Conservation (phyloP, 495 filamentous ascomycete species). For the Aspergillus campestris region DNA sequence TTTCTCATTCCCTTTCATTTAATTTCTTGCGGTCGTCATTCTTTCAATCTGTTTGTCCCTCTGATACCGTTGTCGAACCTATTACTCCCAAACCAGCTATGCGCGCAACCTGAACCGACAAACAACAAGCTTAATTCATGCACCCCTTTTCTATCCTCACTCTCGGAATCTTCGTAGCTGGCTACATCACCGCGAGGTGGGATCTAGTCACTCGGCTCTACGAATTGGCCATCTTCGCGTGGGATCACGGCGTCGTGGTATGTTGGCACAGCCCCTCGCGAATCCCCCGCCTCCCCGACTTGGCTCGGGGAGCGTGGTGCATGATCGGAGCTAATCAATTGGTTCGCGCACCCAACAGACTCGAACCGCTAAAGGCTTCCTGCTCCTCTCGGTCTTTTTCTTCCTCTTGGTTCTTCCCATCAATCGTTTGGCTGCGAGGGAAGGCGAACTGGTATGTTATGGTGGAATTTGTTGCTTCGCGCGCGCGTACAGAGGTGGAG, state of each 20-base stretch:
- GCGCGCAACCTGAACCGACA: conserved; percentile 26
- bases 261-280: conserved; percentile 22
- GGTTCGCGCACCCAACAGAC: conserved; percentile 30
- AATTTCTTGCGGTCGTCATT: not conserved
- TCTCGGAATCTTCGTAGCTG: conserved; percentile 95
- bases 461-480: not conserved
- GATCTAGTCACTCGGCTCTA: conserved; percentile 92
- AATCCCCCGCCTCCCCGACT: conserved; percentile 9
- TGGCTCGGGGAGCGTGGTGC: not conserved
- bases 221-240: conserved; percentile 93
- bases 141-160: conserved; percentile 93
- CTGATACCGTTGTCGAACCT: not conserved
- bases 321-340: not conserved
- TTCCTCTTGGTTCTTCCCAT: conserved; percentile 66
- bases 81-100: conserved; percentile 17
- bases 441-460: conserved; percentile 52
- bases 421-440: conserved; percentile 60
- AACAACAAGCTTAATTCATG: conserved; percentile 56
- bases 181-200: conserved; percentile 98
- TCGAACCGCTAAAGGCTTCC: conserved; percentile 65
- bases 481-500: not conserved
- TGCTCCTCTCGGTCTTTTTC: conserved; percentile 67
- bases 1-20: too few species aligned
- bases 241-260: conserved; percentile 97
- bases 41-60: conserved; percentile 1